Conservation (phyloP, 495 filamentous ascomycete genomes). For the Penicillium robsamsonii region DNA sequence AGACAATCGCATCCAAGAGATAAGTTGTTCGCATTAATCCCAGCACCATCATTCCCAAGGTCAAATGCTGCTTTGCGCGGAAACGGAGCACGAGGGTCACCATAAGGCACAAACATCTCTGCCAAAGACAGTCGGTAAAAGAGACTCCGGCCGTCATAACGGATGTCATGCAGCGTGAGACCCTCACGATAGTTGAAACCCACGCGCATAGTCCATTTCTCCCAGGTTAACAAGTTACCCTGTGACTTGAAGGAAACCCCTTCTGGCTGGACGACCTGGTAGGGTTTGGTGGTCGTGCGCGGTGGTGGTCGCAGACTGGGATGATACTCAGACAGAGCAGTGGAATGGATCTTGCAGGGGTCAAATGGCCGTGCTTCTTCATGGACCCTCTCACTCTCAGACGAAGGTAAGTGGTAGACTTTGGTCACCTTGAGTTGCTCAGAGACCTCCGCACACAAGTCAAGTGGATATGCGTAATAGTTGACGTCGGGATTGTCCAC, state of each 20-base stretch:
- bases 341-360: slow-evolving; percentile 41
- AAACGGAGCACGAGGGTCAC: slow-evolving; percentile 62
- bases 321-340: slow-evolving; percentile 60
- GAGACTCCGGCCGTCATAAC: slow-evolving; percentile 63
- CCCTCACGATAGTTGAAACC: slow-evolving; percentile 66
- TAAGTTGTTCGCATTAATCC: slow-evolving; percentile 66
- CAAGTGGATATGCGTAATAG: slow-evolving; percentile 73
- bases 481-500: slow-evolving; percentile 44
- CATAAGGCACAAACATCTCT: slow-evolving; percentile 73
- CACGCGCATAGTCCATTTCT: slow-evolving; percentile 66
- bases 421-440: slow-evolving; percentile 56
- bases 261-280: slow-evolving; percentile 73
- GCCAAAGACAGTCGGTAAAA: slow-evolving; percentile 70
- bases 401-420: slow-evolving; percentile 39
- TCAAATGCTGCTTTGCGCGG: slow-evolving; percentile 69
- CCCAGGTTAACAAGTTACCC: slow-evolving; percentile 53
- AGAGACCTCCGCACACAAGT: slow-evolving; percentile 65
- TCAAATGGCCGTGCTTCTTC: slow-evolving; percentile 26
- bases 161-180: slow-evolving; percentile 59
- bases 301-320: slow-evolving; percentile 50
- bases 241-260: slow-evolving; percentile 58
- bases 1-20: slow-evolving; percentile 60
- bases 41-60: slow-evolving; percentile 65
- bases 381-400: slow-evolving; percentile 25
- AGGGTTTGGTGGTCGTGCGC: slow-evolving; percentile 64